Conservation (phyloP, 1,284 basidiomycete species). For the Microbotryum saponariae region DNA sequence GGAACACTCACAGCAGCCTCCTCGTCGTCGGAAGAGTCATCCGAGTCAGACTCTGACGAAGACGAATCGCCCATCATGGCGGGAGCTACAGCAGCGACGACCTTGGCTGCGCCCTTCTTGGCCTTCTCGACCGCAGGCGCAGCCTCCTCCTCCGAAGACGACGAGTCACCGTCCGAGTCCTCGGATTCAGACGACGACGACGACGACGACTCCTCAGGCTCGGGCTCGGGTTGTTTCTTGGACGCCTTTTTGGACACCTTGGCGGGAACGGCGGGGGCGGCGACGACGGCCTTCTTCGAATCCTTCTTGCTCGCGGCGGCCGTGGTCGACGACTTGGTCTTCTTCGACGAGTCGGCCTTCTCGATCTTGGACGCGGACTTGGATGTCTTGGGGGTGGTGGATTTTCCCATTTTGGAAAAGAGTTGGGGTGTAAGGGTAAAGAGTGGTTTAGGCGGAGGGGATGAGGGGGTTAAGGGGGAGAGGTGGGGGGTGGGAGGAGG, state of each 20-base stretch:
- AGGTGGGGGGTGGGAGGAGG: too few relatives aligned
- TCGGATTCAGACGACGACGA: slow-evolving; percentile 30
- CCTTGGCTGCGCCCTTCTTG: slow-evolving; percentile 21
- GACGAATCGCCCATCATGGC: slow-evolving; percentile 28
- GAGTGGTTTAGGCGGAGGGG: too few relatives aligned
- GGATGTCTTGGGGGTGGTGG: slow-evolving; percentile 20
- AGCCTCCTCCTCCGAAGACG: slow-evolving; percentile 29
- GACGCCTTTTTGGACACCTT: slow-evolving; percentile 41
- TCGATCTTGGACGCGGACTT: slow-evolving; percentile 9
- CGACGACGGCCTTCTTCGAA: slow-evolving; percentile 31
- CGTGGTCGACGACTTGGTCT: slow-evolving; percentile 25
- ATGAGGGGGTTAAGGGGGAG: too few relatives aligned
- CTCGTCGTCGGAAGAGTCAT: slow-evolving; percentile 5
- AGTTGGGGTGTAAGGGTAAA: too few relatives aligned
- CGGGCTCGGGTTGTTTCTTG: slow-evolving; percentile 43
- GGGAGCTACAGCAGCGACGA: slow-evolving; percentile 15
- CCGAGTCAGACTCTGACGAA: slow-evolving; percentile 2
- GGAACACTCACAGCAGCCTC: neutral
- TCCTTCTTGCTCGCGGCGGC: slow-evolving; percentile 19
- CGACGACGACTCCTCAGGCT: slow-evolving; percentile 35
- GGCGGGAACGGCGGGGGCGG: slow-evolving; percentile 27
- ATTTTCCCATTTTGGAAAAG: slow-evolving; percentile 25
- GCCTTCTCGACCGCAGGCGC: neutral
- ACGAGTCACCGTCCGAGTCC: slow-evolving; percentile 35
- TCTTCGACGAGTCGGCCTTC: slow-evolving; percentile 19